Percentiles rank a stretch among this genome's conserved stretches.
Evolutionary conservation across 768 basidiomycete species (phyloP).

Genomic region (Rhizopogon rudus): DNA sequence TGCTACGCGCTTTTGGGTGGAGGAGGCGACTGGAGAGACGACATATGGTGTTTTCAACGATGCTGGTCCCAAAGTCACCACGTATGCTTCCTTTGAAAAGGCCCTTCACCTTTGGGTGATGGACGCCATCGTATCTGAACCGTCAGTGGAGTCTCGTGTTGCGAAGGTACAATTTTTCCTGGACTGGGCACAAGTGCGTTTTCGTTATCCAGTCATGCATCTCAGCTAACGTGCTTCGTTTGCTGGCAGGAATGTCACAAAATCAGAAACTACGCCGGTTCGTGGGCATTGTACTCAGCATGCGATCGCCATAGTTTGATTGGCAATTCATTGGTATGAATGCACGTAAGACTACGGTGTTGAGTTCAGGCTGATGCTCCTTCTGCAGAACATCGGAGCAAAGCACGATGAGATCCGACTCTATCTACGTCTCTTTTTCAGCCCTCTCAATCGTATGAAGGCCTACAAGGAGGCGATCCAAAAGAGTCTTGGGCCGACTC

Average conservation of each 20-base stretch:
- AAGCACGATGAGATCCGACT: not conserved
- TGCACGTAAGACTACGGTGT: not conserved
- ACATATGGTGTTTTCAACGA: constrained; percentile 7
- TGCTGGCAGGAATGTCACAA: constrained; percentile 37
- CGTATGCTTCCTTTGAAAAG: constrained; percentile 31
- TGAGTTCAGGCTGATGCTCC: not conserved
- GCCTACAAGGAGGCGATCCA: constrained; percentile 27
- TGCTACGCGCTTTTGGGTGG: constrained; percentile 36
- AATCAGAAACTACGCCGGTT: constrained; percentile 41
- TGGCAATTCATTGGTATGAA: constrained; percentile 7
- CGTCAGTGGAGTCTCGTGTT: constrained; percentile 14
- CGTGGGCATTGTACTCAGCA: constrained; percentile 36
- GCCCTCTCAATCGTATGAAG: constrained; percentile 18
- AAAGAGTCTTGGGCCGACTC: constrained; percentile 22
- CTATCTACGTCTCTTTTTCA: not conserved
- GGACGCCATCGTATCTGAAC: constrained; percentile 26
- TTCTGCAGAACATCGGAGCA: not conserved
- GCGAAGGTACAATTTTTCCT: constrained; percentile 38
- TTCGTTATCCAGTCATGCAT: not conserved
- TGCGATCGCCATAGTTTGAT: constrained; percentile 36
- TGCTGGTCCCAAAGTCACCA: constrained; percentile 21
- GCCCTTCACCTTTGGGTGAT: constrained; percentile 39
- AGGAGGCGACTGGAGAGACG: constrained; percentile 19
- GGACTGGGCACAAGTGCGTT: constrained; percentile 37
- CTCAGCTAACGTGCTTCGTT: constrained; percentile 1